Evolutionary conservation across 768 basidiomycete genomes (phyloP), one percentile per base, ranked within the genome.

Genomic region (Auriscalpium vulgare): DNA sequence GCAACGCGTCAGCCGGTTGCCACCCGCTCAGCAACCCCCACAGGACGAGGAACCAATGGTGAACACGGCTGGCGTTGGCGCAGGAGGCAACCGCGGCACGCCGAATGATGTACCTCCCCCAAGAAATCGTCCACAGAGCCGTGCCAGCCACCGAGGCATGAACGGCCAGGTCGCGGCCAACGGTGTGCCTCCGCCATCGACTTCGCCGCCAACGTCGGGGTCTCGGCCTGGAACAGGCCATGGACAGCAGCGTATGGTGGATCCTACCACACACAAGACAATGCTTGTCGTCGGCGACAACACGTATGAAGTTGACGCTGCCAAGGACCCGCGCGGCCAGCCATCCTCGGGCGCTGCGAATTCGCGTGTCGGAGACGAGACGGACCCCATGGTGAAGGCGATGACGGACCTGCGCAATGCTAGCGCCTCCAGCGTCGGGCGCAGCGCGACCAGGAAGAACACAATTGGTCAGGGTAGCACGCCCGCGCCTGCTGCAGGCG

Each of bases 1-100:
- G 8, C 72, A 76, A 55, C 68, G 79, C 23, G 16, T 51, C 11
- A 43, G 56, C 17, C 53, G 66, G 13, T 63, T 60, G 8, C 66
- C 65, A 38, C 46, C 52, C 9, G 71, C 77, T 56, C 40, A 67
- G 63, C 62, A 70, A 56, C 66, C 72, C 14, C 60, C 61, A 35
- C 74, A 75, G 8, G 72, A 65, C 21, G 76, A 78, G 10, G 78
- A 76, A 10, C 74, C 78, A 0, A 52, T 73, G 7, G 68, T 77
- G 9, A 88, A 89, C 58, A 72, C 75, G 1, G 87, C 87, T 1
- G 90, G 89, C 14, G 74, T 89, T 6, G 89, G 90, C 14, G 86
- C 88, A 4, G 84, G 81, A 14, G 79, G 79, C 34, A 72, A 74
- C 45, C 68, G 72, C 51, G 65, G 64, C 38, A 74, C 75, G 29